Evolutionary conservation across 2,329 filamentous ascomycete species (phyloP).

Genomic region (Nigrospora oryzae): DNA sequence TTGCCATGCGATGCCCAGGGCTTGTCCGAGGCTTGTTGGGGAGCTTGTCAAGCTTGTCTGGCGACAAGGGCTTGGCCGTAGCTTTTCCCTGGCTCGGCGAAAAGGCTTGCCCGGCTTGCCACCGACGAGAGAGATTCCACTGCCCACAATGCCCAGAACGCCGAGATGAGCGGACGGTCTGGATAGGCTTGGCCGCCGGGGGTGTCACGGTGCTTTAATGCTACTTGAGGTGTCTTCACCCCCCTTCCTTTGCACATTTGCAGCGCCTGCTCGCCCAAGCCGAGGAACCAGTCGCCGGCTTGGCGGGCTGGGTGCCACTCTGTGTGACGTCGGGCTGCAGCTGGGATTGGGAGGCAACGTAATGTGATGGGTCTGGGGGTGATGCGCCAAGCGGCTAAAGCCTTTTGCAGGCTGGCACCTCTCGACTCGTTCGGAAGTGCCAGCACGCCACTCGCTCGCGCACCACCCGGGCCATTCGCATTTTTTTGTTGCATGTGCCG

Average conservation of each 20-base stretch:
- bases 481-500: neutral
- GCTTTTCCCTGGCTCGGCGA: too few relatives aligned
- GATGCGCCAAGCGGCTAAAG: neutral
- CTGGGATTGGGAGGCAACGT: neutral
- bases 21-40: too few relatives aligned
- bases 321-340: neutral
- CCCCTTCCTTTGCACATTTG: neutral
- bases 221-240: neutral
- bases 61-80: too few relatives aligned
- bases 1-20: too few relatives aligned
- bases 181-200: neutral
- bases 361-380: neutral
- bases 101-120: too few relatives aligned
- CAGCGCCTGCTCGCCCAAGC: neutral
- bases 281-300: neutral
- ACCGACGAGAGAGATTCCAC: too few relatives aligned
- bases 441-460: neutral
- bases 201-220: too few relatives aligned
- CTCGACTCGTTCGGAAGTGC: neutral
- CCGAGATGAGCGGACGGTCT: neutral
- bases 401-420: too few relatives aligned
- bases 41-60: too few relatives aligned
- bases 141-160: conserved; percentile 1
- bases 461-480: neutral
- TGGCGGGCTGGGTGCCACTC: neutral